phyloP scores from a whole-genome alignment of 169 alveolate genomes.

The Blepharisma undulans region DNA sequence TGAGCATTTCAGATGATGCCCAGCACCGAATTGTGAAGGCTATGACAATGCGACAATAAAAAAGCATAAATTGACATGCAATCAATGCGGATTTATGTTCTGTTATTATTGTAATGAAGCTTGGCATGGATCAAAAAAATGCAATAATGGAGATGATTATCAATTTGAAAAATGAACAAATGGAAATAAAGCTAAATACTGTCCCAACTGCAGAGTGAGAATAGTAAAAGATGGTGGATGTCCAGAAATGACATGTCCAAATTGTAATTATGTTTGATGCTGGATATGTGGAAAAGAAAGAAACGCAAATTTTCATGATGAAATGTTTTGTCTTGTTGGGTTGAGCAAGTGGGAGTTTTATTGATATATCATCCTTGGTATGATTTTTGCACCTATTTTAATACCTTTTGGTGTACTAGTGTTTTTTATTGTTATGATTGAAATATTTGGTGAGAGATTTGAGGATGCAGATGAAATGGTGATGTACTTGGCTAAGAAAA shows the following conservation, averaged over 20 bases:
- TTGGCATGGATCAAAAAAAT: conserved; percentile 30
- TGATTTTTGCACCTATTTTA: conserved; percentile 5
- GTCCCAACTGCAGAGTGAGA: conserved; percentile 43
- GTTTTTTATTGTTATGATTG: neutral
- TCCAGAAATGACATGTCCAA: conserved; percentile 40
- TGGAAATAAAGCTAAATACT: conserved; percentile 15
- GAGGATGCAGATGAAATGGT: neutral
- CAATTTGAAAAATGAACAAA: conserved; percentile 18
- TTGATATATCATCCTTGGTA: neutral
- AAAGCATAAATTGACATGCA: conserved; percentile 27
- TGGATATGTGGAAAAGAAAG: conserved; percentile 41
- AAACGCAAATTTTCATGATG: neutral
- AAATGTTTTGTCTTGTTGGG: neutral
- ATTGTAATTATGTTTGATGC: conserved; percentile 43
- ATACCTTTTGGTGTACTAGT: neutral
- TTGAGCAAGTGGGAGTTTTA: neutral
- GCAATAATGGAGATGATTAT: neutral
- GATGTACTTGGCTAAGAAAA: neutral
- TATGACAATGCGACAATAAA: conserved; percentile 23
- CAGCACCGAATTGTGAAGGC: conserved; percentile 49
- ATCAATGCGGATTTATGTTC: conserved; percentile 13
- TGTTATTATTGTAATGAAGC: conserved; percentile 38
- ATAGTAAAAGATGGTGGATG: conserved; percentile 52
- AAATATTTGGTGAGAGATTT: neutral
- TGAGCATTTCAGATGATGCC: conserved; percentile 36